phyloP scores from a whole-genome alignment of 495 filamentous ascomycete genomes.

The Penicillium steckii region DNA sequence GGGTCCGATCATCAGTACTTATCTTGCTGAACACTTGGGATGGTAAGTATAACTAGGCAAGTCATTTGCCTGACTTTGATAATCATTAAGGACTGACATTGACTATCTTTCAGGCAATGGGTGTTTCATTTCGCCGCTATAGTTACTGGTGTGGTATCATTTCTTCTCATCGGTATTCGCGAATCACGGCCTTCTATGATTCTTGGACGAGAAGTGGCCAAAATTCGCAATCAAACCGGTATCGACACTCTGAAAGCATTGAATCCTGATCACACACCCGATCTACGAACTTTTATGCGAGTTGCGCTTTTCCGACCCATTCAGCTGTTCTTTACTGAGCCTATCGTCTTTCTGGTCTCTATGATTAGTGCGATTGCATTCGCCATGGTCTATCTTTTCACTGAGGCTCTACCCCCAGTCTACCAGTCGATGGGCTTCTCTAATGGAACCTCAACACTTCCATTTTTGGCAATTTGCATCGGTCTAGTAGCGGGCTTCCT shows the following conservation, averaged over 20 bases:
- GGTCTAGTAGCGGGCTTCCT: background rate
- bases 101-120: constrained; percentile 30
- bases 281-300: constrained; percentile 27
- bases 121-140: constrained; percentile 41
- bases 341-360: constrained; percentile 38
- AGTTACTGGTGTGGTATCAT: constrained; percentile 28
- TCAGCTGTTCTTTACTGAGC: constrained; percentile 41
- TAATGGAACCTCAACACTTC: constrained; percentile 26
- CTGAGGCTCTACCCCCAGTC: constrained; percentile 37
- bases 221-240: constrained; percentile 24
- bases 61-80: background rate
- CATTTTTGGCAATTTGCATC: constrained; percentile 37
- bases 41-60: constrained; percentile 33
- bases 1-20: constrained; percentile 44
- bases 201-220: constrained; percentile 23
- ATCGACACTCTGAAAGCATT: constrained; percentile 19
- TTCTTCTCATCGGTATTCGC: constrained; percentile 32
- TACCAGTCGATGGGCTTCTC: constrained; percentile 37
- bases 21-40: constrained; percentile 30
- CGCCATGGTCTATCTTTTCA: constrained; percentile 45
- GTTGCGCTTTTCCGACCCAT: constrained; percentile 34
- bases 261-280: constrained; percentile 33
- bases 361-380: constrained; percentile 31
- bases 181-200: constrained; percentile 41
- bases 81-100: background rate